phyloP scores from a whole-genome alignment of 2,329 filamentous ascomycete species.

The Pseudogymnoascus sp. region DNA sequence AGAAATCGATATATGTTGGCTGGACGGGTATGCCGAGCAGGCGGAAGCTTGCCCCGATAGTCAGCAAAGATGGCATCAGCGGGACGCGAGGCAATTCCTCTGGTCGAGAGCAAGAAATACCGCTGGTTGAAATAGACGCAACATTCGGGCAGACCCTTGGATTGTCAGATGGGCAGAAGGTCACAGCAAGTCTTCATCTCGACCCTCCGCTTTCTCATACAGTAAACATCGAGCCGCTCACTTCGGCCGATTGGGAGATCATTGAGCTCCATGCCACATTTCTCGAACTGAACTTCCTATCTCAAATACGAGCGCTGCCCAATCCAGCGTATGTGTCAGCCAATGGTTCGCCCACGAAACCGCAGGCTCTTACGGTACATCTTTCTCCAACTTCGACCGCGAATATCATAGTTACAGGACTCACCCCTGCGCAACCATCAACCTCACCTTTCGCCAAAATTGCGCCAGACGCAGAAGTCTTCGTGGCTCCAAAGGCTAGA shows the following conservation, averaged over 20 bases:
- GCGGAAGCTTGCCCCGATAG: conserved; percentile 64
- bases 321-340: conserved; percentile 62
- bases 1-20: conserved; percentile 74
- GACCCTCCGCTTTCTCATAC: conserved; percentile 89
- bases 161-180: conserved; percentile 72
- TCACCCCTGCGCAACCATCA: conserved; percentile 64
- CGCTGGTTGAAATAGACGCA: conserved; percentile 78
- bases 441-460: conserved; percentile 82
- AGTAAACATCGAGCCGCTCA: conserved; percentile 92
- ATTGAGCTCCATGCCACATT: conserved; percentile 97
- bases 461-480: conserved; percentile 88
- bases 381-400: conserved; percentile 92
- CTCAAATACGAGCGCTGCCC: conserved; percentile 85
- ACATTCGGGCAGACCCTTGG: conserved; percentile 72
- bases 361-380: conserved; percentile 83
- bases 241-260: conserved; percentile 95
- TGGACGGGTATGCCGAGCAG: conserved; percentile 99
- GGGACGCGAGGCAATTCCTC: conserved; percentile 47
- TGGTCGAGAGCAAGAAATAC: conserved; percentile 63
- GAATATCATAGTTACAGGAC: conserved; percentile 75
- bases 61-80: conserved; percentile 65
- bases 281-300: conserved; percentile 84
- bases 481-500: conserved; percentile 88
- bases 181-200: conserved; percentile 64
- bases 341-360: conserved; percentile 41